Conservation (phyloP, 1,284 basidiomycete genomes). For the Phaffia rhodozyma region DNA sequence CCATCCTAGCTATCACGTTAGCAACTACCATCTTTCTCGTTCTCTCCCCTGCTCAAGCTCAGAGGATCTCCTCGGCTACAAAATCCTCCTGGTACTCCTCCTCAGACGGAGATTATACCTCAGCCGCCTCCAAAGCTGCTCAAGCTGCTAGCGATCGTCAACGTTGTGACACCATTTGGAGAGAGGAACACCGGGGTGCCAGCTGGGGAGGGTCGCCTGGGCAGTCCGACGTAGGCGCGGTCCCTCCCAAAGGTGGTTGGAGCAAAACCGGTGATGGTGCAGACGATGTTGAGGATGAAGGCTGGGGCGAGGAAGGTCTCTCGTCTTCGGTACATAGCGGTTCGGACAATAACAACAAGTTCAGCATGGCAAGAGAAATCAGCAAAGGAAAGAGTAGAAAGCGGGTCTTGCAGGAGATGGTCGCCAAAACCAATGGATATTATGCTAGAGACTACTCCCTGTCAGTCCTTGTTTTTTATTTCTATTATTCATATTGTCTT, state of each 20-base stretch:
- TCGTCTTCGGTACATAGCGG: too few species aligned
- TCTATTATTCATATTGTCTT: neutral
- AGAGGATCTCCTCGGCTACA: neutral
- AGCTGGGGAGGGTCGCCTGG: neutral
- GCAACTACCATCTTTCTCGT: neutral
- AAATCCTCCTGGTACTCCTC: neutral
- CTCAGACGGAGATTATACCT: neutral
- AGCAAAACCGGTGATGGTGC: neutral
- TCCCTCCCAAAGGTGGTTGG: neutral
- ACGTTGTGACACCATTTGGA: conserved; percentile 5
- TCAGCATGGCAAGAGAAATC: conserved; percentile 13
- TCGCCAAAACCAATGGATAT: conserved; percentile 23
- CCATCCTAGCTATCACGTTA: neutral
- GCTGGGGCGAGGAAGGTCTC: neutral
- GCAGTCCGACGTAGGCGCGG: neutral
- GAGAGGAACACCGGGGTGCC: neutral
- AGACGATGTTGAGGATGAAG: neutral
- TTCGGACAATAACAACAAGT: neutral
- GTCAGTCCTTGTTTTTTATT: conserved; percentile 1
- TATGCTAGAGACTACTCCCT: conserved; percentile 24
- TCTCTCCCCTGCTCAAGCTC: neutral
- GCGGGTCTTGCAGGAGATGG: conserved; percentile 22
- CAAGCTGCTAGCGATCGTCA: neutral
- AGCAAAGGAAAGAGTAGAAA: conserved; percentile 4
- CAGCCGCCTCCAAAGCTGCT: neutral